Conservation (phyloP, 75 land plant genomes). For the Chamaecyparis obtusa region DNA sequence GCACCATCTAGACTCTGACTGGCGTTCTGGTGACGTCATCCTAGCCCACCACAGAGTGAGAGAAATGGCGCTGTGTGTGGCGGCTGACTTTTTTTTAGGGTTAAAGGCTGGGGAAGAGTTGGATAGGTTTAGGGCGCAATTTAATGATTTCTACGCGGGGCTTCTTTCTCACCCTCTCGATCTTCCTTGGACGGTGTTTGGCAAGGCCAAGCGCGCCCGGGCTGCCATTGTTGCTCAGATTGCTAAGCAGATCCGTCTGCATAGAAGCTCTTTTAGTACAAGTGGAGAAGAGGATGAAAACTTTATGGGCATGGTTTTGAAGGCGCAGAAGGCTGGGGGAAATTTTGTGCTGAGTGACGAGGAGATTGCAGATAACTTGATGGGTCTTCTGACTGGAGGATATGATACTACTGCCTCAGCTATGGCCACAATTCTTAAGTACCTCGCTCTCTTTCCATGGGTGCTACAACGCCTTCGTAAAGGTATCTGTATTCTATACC, state of each 20-base stretch:
- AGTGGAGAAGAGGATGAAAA: not conserved
- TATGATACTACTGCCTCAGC: slow-evolving; percentile 24
- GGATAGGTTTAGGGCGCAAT: not conserved
- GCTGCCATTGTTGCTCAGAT: not conserved
- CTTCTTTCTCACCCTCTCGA: not conserved
- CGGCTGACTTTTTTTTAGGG: too few relatives aligned
- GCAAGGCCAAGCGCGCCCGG: slow-evolving; percentile 9
- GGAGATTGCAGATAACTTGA: not conserved
- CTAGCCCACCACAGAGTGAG: not conserved
- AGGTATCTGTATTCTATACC: not conserved
- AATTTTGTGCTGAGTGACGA: too few relatives aligned
- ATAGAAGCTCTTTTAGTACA: not conserved
- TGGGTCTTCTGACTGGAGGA: slow-evolving; percentile 16
- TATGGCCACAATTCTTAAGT: not conserved
- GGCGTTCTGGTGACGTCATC: not conserved
- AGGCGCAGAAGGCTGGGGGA: not conserved
- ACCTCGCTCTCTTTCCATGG: not conserved
- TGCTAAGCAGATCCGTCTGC: too few relatives aligned
- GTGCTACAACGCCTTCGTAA: not conserved
- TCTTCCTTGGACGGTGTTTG: not conserved
- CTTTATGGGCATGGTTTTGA: not conserved
- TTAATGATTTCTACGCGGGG: not conserved
- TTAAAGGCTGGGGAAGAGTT: too few relatives aligned
- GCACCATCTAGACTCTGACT: not conserved
- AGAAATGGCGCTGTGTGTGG: too few relatives aligned